Conservation (phyloP, 2,329 filamentous ascomycete genomes). For the Aspergillus floridensis region DNA sequence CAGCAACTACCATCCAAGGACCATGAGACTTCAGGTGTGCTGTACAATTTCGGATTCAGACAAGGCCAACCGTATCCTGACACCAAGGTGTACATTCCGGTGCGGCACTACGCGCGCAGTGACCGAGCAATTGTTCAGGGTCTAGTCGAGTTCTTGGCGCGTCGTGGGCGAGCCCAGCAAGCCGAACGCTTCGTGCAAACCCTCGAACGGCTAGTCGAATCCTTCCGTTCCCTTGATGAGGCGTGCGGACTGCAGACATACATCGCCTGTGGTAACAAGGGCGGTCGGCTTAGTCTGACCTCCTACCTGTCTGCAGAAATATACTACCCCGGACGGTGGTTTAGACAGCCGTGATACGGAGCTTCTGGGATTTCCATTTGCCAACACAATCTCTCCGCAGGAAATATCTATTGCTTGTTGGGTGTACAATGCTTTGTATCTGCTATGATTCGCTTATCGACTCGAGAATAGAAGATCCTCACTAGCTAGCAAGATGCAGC, state of each 20-base stretch:
- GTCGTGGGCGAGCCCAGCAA: not conserved
- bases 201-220: not conserved
- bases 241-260: conserved; percentile 2
- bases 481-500: not conserved
- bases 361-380: not conserved
- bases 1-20: not conserved
- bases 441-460: not conserved
- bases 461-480: not conserved
- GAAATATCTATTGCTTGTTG: not conserved
- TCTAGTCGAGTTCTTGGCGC: not conserved
- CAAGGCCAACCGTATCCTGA: conserved; percentile 1
- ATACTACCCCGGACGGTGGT: not conserved
- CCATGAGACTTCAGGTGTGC: not conserved
- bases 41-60: conserved; percentile 7
- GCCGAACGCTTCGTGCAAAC: not conserved
- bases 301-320: conserved; percentile 2
- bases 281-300: not conserved
- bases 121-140: not conserved
- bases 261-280: conserved; percentile 1
- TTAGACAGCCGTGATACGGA: not conserved
- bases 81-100: conserved; percentile 8
- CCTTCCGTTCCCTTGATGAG: not conserved
- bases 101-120: conserved; percentile 5
- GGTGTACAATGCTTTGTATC: not conserved
- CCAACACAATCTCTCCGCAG: not conserved